These are phyloP conservation scores for Cucurbita pepo DNA, from an alignment of 306 rosid species.

Conservation along the genomic window DNA sequence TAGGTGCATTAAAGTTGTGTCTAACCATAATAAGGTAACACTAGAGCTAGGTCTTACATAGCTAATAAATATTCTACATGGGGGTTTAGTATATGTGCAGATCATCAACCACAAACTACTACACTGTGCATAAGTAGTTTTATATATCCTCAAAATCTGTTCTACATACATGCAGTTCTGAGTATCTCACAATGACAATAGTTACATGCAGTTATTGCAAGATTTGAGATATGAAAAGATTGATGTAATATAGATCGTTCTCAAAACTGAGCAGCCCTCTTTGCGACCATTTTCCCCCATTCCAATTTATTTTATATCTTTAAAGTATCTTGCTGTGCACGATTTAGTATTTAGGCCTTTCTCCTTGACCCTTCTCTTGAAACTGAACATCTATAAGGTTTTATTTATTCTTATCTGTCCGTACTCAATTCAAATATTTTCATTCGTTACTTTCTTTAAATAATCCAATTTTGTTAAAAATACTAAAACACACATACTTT, in stretches of 20 bases:
- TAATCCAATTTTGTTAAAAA: background rate
- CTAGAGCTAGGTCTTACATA: background rate
- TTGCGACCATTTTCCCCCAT: background rate
- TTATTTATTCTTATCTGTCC: background rate
- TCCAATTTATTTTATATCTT: background rate
- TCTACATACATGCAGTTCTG: background rate
- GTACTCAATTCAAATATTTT: background rate
- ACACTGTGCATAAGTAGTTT: background rate
- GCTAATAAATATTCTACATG: background rate
- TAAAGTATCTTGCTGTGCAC: background rate
- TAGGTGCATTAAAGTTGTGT: background rate
- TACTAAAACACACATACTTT: slow-evolving; percentile 6
- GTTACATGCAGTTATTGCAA: background rate
- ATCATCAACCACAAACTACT: background rate
- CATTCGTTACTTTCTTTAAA: background rate
- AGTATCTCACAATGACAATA: background rate
- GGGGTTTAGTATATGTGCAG: background rate
- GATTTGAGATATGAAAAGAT: background rate
- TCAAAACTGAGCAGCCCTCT: background rate
- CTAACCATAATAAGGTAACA: background rate
- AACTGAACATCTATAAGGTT: no score
- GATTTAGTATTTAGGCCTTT: background rate
- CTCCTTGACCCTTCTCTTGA: background rate
- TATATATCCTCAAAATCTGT: background rate
- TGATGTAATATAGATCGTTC: background rate